These are phyloP conservation scores for Saccharomyces uvarum DNA, from an alignment of 1,139 yeast genomes.

Conservation along the genomic window DNA sequence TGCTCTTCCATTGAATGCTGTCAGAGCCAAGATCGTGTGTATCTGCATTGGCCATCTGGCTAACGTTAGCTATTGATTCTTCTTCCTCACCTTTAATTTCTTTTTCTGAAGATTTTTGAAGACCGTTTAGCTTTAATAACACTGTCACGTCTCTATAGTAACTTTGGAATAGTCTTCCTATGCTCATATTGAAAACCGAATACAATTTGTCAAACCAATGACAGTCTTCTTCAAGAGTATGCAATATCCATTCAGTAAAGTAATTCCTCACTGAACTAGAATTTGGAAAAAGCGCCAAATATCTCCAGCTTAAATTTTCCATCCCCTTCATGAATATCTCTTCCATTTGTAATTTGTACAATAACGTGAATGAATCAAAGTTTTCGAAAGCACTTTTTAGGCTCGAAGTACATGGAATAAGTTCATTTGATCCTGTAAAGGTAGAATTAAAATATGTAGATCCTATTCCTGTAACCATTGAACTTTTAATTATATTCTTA, in stretches of 20 bases:
- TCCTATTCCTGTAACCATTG: constrained; percentile 20
- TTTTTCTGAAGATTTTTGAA: constrained; percentile 18
- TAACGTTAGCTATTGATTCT: constrained; percentile 34
- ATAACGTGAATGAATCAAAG: constrained; percentile 35
- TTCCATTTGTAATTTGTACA: constrained; percentile 33
- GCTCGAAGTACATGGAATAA: constrained; percentile 36
- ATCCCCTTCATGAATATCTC: constrained; percentile 27
- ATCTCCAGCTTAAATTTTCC: constrained; percentile 39
- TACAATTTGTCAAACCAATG: constrained; percentile 37
- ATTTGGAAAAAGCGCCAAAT: constrained; percentile 35
- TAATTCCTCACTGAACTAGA: constrained; percentile 17
- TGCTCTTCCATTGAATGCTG: constrained; percentile 25
- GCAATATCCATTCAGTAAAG: constrained; percentile 32
- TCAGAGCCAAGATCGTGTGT: constrained; percentile 17
- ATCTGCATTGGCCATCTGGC: constrained; percentile 8
- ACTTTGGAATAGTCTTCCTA: constrained; percentile 30
- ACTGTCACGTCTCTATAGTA: constrained; percentile 15
- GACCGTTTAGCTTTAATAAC: constrained; percentile 19
- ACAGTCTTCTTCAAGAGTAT: constrained; percentile 23
- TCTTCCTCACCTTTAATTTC: constrained; percentile 40
- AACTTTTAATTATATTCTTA: constrained; percentile 22
- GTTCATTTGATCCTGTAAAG: constrained; percentile 31
- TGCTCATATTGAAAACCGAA: constrained; percentile 33
- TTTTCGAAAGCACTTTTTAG: constrained; percentile 28
- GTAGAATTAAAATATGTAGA: constrained; percentile 11